Conservation (phyloP, 257 asterid species). For the Solanum boliviense region DNA sequence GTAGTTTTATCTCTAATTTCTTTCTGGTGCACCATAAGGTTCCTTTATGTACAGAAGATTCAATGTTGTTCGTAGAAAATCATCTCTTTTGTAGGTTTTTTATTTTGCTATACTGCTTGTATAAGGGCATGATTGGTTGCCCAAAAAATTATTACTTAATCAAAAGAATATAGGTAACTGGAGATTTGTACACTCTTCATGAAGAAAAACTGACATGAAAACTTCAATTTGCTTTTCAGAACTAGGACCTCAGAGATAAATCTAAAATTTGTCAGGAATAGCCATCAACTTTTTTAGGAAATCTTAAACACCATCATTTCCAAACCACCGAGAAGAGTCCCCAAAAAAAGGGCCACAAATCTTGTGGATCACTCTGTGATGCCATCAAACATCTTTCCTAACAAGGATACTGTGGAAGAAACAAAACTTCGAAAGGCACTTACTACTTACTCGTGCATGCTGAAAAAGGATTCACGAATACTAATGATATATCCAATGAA, state of each 20-base stretch:
- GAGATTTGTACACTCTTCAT: background rate
- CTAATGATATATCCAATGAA: background rate
- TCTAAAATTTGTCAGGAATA: background rate
- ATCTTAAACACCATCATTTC: background rate
- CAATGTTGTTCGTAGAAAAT: background rate
- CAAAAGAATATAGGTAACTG: background rate
- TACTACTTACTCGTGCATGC: background rate
- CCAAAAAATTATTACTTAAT: background rate
- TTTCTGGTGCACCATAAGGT: background rate
- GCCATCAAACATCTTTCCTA: background rate
- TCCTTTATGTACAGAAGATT: background rate
- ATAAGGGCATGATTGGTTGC: background rate
- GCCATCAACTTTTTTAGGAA: background rate
- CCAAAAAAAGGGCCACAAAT: background rate
- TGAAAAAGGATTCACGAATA: background rate
- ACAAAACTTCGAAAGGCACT: background rate
- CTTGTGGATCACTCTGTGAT: background rate
- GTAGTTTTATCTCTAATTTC: background rate
- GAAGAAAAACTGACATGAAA: background rate
- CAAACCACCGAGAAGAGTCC: background rate
- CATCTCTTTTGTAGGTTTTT: background rate
- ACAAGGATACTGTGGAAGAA: background rate
- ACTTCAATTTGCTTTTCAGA: background rate
- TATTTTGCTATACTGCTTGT: background rate
- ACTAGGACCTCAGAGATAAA: background rate